A percentile compares a stretch with the other conserved stretches of the same genome.
Conservation (phyloP, 371 early-diverging fungal species). For the Circinella umbellata region DNA sequence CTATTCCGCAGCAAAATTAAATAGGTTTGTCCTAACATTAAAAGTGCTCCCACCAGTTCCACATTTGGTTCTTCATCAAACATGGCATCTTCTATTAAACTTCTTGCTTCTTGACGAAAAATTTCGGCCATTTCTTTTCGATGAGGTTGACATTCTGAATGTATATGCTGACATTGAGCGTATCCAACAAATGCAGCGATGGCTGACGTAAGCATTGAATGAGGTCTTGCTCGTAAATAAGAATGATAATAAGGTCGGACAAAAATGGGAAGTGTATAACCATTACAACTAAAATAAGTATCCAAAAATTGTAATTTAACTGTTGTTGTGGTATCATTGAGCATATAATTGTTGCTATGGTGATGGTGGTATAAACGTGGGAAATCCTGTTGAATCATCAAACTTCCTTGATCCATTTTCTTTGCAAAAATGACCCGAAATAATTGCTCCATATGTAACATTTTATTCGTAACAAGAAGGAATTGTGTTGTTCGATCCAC, state of each 20-base stretch:
- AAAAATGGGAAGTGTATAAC: slow-evolving; percentile 27
- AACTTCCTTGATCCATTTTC: slow-evolving; percentile 4
- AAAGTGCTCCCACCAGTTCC: slow-evolving; percentile 27
- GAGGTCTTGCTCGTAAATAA: slow-evolving; percentile 21
- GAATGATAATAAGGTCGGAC: slow-evolving; percentile 30
- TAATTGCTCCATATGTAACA: slow-evolving; percentile 33
- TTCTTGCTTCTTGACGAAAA: slow-evolving; percentile 34
- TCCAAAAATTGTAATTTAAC: slow-evolving; percentile 21
- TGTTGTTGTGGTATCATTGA: slow-evolving; percentile 3
- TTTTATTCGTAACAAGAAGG: slow-evolving; percentile 33
- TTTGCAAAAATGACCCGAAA: slow-evolving; percentile 32
- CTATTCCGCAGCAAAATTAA: slow-evolving; percentile 30
- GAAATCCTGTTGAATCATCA: neutral
- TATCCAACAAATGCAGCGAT: slow-evolving; percentile 33
- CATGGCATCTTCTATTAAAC: slow-evolving; percentile 29
- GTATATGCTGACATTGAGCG: slow-evolving; percentile 38
- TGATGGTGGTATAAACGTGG: slow-evolving; percentile 4
- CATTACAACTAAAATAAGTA: slow-evolving; percentile 34
- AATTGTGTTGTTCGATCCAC: slow-evolving; percentile 20
- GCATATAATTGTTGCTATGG: neutral
- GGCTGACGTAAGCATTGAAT: slow-evolving; percentile 34
- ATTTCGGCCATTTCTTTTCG: slow-evolving; percentile 32
- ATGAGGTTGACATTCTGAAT: neutral
- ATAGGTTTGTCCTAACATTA: slow-evolving; percentile 29
- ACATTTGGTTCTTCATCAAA: slow-evolving; percentile 42